Evolutionary conservation across 768 basidiomycete genomes (phyloP), one percentile per base, ranked within the genome.

Genomic region (Rhodotorula diobovata): DNA sequence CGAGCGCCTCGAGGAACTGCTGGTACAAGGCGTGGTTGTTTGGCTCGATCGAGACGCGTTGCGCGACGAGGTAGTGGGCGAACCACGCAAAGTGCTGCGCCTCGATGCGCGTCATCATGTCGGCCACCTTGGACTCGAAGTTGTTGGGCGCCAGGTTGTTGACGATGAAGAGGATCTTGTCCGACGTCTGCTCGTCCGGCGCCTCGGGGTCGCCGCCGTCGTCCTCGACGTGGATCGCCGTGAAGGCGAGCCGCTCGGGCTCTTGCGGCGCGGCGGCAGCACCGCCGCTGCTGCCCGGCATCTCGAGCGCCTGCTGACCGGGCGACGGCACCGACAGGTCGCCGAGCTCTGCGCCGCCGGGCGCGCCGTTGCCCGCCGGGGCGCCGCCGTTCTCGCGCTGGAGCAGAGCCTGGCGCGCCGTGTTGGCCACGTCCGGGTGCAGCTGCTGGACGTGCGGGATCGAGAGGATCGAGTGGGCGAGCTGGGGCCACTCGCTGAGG

Each of bases 21-120:
- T 96, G 87, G 81, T 99, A 99, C 45, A 98, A 86, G 59, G 88
- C 86, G 75, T 98, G 96, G 78, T 98, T 96, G 84, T 99, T 99
- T 63, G 92, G 92, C 81, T 99, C 96, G 67, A 90, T 89, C 81
- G 89, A 90, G 80, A 98, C 88, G 48, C 96, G 90, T 78, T 97
- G 91, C 77, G 94, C 92, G 46, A 99, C 93, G 59, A 99, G 85
- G 80, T 98, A 99, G 79, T 96, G 90, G 56, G 96, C 95, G 77
- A 99, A 96, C 96, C 96, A 99, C 57, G 90, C 85, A 15, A 91
- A 87, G 79, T 93, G 87, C 51, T 86, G 83, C 76, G 93, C 89
- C 57, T 89, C 85, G 81, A 95, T 95, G 66, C 90, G 84, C 43
- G 87, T 87, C 66, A 84, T 85, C 89, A 99, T 93, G 77, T 98